Base-by-base conservation (phyloP, 2,329 filamentous ascomycete species). In the Fusarium sp. region DNA sequence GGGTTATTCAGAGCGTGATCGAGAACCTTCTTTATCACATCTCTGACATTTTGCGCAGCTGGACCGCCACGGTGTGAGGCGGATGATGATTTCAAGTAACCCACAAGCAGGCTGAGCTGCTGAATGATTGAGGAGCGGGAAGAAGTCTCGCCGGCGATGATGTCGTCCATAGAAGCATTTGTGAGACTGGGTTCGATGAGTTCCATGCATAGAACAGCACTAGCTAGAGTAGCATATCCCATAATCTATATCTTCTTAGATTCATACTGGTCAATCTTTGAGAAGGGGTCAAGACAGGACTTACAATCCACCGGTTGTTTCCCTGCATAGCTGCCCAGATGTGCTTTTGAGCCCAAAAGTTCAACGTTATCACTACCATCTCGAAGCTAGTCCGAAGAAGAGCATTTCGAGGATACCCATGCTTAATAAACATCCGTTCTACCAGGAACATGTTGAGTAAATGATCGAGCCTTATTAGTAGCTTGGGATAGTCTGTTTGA, bases 81-180 rank as follows among this genome's bases (percentile, higher is more conserved):
- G 2, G 29, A 47, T 11, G 50, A 47, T 4, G 40, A 47, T 11
- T 53, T 53, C 2, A 53, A 15, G 33, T 53, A 53, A 4, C 50
- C 18, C 29, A 53, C 10, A 1, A 53, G 11, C 11, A 48, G 41
- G 1, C 50, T 53, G 1, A 53, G 50, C 4, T 53, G 50, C 2
- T 53, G 50, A 6, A 53, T 53, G 2, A 48, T 53, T 4, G 40
- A 53, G 9, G 50, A 53, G 9, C 50, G 8, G 2, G 50, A 53
- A 20, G 47, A 52, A 9, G 14, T 9, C 11, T 53, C 50, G 1
- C 41, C 21, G 1, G 29, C 50, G 1, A 48, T 21, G 3, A 15
- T 29, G 5, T 50, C 17, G 0, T 21, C 4, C 0, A 9, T 1
- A 11, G 25, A 2, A 1, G 31, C 13, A 2, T 4, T 15, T 1